These are phyloP conservation scores for Peltaster fructicola DNA, from an alignment of 2,329 filamentous ascomycete genomes.

Conservation along the genomic window DNA sequence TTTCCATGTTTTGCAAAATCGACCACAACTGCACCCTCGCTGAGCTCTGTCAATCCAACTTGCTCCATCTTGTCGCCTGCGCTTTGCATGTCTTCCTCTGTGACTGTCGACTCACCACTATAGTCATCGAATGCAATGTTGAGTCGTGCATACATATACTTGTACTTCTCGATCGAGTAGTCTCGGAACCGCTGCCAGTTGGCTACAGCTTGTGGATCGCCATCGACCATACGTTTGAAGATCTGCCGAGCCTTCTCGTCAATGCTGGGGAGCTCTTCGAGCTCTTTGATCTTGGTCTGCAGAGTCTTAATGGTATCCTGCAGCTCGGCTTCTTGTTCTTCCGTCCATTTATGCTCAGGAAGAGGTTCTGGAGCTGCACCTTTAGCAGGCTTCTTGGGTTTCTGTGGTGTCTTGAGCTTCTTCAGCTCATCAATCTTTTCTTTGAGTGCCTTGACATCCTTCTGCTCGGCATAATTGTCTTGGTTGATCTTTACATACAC, in stretches of 20 bases:
- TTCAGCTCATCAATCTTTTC: conserved; percentile 26
- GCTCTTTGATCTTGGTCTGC: conserved; percentile 29
- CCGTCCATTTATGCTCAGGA: conserved; percentile 17
- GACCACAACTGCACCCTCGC: conserved; percentile 49
- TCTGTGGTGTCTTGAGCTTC: conserved; percentile 21
- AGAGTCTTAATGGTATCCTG: conserved; percentile 29
- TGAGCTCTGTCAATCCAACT: conserved; percentile 43
- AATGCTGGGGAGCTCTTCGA: conserved; percentile 36
- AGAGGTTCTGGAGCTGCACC: conserved; percentile 27
- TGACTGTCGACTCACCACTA: conserved; percentile 51
- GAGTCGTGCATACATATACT: conserved; percentile 43
- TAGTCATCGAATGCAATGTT: conserved; percentile 51
- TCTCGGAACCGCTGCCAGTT: conserved; percentile 48
- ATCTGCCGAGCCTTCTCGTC: conserved; percentile 59
- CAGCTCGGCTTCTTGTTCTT: conserved; percentile 31
- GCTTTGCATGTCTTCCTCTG: conserved; percentile 41
- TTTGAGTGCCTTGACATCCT: conserved; percentile 37
- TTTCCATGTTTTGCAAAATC: conserved; percentile 51
- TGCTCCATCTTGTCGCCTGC: conserved; percentile 42
- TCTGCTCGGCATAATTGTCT: conserved; percentile 46
- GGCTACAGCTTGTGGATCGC: conserved; percentile 38
- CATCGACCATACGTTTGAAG: conserved; percentile 52
- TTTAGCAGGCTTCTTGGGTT: conserved; percentile 23
- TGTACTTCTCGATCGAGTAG: conserved; percentile 46
- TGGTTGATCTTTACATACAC: conserved; percentile 63